phyloP scores from a whole-genome alignment of 73 alveolate genomes.

The Paramecium sexaurelia region DNA sequence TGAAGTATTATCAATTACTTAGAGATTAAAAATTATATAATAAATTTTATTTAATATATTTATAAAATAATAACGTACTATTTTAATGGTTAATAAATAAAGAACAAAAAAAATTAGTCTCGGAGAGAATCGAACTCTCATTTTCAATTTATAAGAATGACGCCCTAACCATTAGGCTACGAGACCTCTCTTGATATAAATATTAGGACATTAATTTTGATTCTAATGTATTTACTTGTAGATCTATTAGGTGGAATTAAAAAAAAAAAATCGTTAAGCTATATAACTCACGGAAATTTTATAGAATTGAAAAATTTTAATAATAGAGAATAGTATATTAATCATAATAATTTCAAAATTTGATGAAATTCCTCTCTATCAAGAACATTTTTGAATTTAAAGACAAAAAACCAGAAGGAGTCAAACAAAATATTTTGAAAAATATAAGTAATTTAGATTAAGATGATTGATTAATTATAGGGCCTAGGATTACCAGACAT shows the following conservation, averaged over 20 bases:
- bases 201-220: no score
- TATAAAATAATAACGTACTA: no score
- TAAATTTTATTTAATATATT: no score
- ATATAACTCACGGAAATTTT: no score
- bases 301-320: background rate
- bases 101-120: background rate
- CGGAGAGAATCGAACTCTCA: background rate
- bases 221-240: no score
- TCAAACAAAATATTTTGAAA: background rate
- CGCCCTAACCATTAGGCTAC: background rate
- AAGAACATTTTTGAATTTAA: background rate
- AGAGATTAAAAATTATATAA: no score
- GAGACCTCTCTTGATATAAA: background rate
- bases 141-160: background rate
- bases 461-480: background rate
- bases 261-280: no score
- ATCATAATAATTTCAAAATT: background rate
- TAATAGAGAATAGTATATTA: background rate
- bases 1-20: no score
- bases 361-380: background rate
- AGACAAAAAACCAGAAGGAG: background rate
- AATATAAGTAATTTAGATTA: background rate
- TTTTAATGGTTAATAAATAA: background rate
- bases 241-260: no score
- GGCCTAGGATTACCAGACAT: conserved; percentile 11